Evolutionary conservation across 495 filamentous ascomycete species (phyloP).

Genomic region (Annulohypoxylon maeteangense): DNA sequence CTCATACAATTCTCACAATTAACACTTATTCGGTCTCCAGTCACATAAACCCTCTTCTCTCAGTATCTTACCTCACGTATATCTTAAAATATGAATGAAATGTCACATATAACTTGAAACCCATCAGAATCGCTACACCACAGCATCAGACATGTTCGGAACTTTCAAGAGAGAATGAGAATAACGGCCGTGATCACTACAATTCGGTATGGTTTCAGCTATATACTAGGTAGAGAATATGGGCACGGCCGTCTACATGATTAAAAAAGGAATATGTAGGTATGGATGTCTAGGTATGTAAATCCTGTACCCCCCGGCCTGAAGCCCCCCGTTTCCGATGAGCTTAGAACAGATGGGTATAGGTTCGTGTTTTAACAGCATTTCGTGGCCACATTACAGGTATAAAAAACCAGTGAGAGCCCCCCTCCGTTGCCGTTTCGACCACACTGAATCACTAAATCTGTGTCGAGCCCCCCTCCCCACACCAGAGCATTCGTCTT

Average conservation of each 20-base stretch:
- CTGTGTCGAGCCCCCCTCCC: slow-evolving; percentile 9
- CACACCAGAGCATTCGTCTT: slow-evolving; percentile 8
- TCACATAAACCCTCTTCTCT: not conserved
- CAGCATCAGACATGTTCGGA: not conserved
- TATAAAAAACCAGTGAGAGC: slow-evolving; percentile 21
- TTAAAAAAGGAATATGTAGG: slow-evolving; percentile 29
- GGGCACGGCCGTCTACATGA: slow-evolving; percentile 29
- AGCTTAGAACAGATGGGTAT: slow-evolving; percentile 14
- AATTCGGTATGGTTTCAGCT: slow-evolving; percentile 36
- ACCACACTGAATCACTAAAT: slow-evolving; percentile 4
- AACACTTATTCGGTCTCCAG: not conserved
- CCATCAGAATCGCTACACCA: not conserved
- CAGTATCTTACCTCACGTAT: not conserved
- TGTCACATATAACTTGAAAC: not conserved
- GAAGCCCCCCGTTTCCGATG: not conserved
- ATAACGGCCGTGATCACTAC: slow-evolving; percentile 31
- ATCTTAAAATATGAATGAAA: not conserved
- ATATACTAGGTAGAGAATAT: slow-evolving; percentile 34
- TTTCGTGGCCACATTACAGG: slow-evolving; percentile 41
- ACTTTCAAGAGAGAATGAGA: not conserved
- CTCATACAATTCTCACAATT: not conserved
- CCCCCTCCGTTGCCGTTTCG: slow-evolving; percentile 15
- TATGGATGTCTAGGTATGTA: slow-evolving; percentile 40
- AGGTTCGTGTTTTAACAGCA: slow-evolving; percentile 36
- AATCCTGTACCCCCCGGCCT: not conserved